Evolutionary conservation across 2,329 filamentous ascomycete genomes (phyloP), one percentile per base, ranked within the genome.

Genomic region (Penicillium glabrum): DNA sequence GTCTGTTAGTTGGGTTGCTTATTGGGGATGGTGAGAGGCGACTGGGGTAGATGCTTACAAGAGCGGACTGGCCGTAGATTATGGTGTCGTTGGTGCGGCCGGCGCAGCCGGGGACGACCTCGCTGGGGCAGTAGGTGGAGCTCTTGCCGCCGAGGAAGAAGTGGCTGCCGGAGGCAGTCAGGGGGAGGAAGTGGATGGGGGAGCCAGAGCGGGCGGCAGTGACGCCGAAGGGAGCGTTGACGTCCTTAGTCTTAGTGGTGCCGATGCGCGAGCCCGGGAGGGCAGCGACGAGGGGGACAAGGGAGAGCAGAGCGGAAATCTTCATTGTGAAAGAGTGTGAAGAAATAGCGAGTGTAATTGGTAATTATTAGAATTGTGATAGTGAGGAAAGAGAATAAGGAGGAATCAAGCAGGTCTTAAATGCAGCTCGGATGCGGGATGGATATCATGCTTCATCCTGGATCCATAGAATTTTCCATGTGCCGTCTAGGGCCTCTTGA

Each of bases 81-180:
- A 78, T 76, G 3, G 81, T 83, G n/a, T 67, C 62, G 56, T 78
- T 80, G 26, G 79, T 80, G 0, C 72, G 59, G 37, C 77, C 76
- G 39, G 19, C 19, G 67, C 79, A 82, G 39, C 43, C 52, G 29
- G 69, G 69, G 1, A 77, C 68, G 5, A 66, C 50, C 3, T 63
- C 58, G 1, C 55, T 41, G 39, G 82, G 82, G 67, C 82, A 85
- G 69, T 80, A 83, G 31, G 76, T 75, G 6, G 72, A 64, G 10
- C 81, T 70, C 5, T 69, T 57, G 16, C 75, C 76, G 24, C 81
- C 82, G 50, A 84, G 70, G 63, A 71, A 83, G 73, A 85, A 83
- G 51, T 74, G 72, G 27, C 67, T 63, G 23, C 74, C 75, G 19
- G 70, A 69, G 37, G 82, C 82, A 41, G 77, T 77, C 56, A 84